Base-by-base conservation (phyloP, 2,329 filamentous ascomycete genomes). In the Nothopassalora personata region DNA sequence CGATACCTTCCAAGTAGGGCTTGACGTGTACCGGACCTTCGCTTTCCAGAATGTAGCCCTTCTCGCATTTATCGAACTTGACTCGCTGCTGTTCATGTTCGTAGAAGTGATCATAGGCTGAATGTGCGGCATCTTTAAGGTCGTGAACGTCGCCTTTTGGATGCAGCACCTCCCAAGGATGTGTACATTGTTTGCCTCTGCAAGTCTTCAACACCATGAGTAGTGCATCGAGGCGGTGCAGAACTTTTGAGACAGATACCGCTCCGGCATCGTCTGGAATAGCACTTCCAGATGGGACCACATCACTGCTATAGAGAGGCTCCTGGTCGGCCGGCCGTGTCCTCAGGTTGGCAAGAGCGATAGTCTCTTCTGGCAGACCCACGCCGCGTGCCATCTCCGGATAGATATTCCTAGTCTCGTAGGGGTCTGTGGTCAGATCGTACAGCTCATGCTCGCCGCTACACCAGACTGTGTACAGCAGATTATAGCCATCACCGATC, bases 391-490 rank as follows among this genome's bases (percentile, higher is more conserved):
- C 9, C 11, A 15, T 19, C 13, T 49, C 19, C 6, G 34, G 18
- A 19, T 60, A 57, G 11, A 68, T 43, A 48, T 70, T 68, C 8
- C 61, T 43, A 54, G 60, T 67, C 54, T 69, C 57, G 54, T 69
- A 65, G 0, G 64, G 63, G 47, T 70, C 66, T n/a, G 43, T 45
- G 18, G 61, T 15, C 45, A 71, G 55, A 33, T 88, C 80, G 68
- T 88, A 89, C 1, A 87, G 77, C 69, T 89, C 86, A 57, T 83
- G 81, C 49, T 88, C 85, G 54, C 84, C 84, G 13, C 74, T 86
- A 67, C 87, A 89, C 86, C 86, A 89, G 0, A 88, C 83, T 0
- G 84, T 80, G 66, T 89, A 89, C 61, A 85, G 83, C 5, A 88
- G 69, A 65, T 81, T 83, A 66, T 88, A 88, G 8, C 53, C 64